Percentiles rank a stretch among this genome's conserved stretches.
These are phyloP conservation scores for Sanghuangporus weigelae DNA, from an alignment of 1,284 basidiomycete genomes.

Conservation along the genomic window DNA sequence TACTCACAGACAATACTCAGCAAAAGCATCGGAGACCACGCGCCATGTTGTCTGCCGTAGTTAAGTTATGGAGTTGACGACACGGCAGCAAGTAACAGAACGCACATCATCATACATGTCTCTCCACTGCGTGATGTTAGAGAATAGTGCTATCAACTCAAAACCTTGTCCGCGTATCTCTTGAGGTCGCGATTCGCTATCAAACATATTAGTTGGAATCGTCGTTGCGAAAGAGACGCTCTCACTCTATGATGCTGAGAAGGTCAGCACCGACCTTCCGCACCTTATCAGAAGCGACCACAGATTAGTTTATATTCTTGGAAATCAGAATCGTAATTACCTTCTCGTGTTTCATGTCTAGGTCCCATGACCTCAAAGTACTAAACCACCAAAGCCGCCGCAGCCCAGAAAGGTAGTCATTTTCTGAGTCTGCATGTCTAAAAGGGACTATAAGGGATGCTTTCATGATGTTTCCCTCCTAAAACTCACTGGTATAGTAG, in stretches of 20 bases:
- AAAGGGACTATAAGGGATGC: neutral
- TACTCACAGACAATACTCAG: constrained; percentile 13
- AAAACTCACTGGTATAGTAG: neutral
- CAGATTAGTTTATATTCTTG: neutral
- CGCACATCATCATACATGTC: constrained; percentile 15
- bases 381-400: constrained; percentile 13
- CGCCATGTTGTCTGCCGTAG: constrained; percentile 3
- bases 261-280: neutral
- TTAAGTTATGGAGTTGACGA: neutral
- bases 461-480: neutral
- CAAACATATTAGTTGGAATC: neutral
- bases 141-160: constrained; percentile 9
- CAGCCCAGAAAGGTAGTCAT: constrained; percentile 1
- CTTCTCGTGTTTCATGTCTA: constrained; percentile 1
- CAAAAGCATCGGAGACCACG: constrained; percentile 1
- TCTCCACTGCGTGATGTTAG: constrained; percentile 9
- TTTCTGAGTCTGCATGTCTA: neutral
- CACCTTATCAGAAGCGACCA: neutral
- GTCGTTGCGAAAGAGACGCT: neutral
- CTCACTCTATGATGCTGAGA: neutral
- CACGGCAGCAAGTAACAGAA: neutral
- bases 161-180: constrained; percentile 2
- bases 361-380: constrained; percentile 1
- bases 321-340: neutral
- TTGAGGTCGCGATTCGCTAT: neutral